Base-by-base conservation (phyloP, 176 grass and related monocot species). In the Chloris gayana region DNA sequence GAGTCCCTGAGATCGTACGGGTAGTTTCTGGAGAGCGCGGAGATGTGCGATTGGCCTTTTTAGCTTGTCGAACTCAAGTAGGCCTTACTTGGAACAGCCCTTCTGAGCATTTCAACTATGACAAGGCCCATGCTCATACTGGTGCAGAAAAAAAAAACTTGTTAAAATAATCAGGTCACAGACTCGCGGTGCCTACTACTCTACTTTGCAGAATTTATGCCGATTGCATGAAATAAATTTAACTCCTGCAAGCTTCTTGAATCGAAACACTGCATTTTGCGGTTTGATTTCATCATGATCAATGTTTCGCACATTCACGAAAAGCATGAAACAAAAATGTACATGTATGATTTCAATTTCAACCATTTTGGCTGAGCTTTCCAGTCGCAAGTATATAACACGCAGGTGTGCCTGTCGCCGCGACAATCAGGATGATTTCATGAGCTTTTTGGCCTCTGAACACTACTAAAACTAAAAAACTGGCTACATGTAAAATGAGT, bases 401-500 rank as follows among this genome's bases (percentile, higher is more conserved):
- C 58, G 51, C 14, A 17, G 38, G 59, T 74, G 37, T 31, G 9
- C 66, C 83, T 82, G 46, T 49, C 9, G 79, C 83, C 67, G 69
- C 33, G 61, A 53, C 66, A 69, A 62, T 17, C 39, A 78, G 53
- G 53, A 53, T 60, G 9, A 77, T 26, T 32, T 70, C 73, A 62
- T 61, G 35, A 62, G 50, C 47, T 67, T 21, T 67, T 62, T 45
- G 18, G 37, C 67, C 58, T 64, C 67, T 32, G 73, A 67, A 42
- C 49, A 68, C 83, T 85, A 85, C 30, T 37, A 77, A 82, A 65
- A 29, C 64, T 74, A 73, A 11, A 73, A 17, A 82, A 18, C 68
- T 86, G 79, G 50, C 79, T 82, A 86, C 50, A 82, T 69, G 72
- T 83, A 82, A 74, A 45, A 82, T 13, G 45, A 76, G 59, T 66